Percentiles rank a stretch among this genome's conserved stretches.
These are phyloP conservation scores for Tulasnella sp. DNA, from an alignment of 768 basidiomycete genomes.

Conservation along the genomic window DNA sequence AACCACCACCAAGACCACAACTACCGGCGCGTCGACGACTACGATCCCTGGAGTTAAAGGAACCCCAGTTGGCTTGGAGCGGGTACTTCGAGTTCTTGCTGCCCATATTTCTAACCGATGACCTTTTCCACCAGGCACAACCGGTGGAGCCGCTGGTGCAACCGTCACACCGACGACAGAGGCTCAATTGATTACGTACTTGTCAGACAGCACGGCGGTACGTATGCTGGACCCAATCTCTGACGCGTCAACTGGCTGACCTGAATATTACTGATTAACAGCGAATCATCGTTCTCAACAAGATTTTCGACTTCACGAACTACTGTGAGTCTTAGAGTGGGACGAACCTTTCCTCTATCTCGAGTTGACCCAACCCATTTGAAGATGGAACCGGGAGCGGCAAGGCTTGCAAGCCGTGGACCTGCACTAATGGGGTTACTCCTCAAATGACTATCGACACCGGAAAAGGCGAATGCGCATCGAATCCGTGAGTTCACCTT, in stretches of 20 bases:
- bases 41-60: background rate
- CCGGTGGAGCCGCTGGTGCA: background rate
- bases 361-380: too few relatives aligned
- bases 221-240: background rate
- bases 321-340: too few relatives aligned
- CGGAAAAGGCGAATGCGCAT: background rate
- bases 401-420: background rate
- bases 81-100: background rate
- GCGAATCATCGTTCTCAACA: background rate
- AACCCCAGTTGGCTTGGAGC: background rate
- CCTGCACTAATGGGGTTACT: background rate
- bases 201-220: background rate
- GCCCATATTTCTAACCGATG: background rate
- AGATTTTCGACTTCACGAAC: background rate
- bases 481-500: too few relatives aligned
- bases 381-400: background rate
- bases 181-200: background rate
- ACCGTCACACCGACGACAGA: background rate
- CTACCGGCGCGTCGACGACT: background rate
- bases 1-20: background rate
- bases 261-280: too few relatives aligned
- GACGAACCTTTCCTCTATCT: too few relatives aligned
- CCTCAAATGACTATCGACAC: background rate
- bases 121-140: background rate
- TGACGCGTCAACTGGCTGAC: background rate